Base-by-base conservation (phyloP, 805 yeast genomes). In the Alloascoidea africana region DNA sequence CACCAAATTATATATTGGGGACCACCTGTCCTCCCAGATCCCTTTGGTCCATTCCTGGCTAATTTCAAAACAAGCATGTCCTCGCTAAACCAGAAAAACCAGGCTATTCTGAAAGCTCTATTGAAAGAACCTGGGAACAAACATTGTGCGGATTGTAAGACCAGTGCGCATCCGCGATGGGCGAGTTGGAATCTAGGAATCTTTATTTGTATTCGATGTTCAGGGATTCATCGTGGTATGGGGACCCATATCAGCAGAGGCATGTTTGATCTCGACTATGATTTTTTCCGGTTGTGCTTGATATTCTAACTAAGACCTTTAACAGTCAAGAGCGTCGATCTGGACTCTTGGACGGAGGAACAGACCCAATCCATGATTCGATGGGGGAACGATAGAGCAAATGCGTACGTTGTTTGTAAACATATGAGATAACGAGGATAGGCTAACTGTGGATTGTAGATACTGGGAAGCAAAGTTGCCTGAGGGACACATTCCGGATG, bases 141-240 rank as follows among this genome's bases (percentile, higher is more conserved):
- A 50, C 55, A 62, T 34, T 89, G 98, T 56, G 94, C 87, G 2
- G 98, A 89, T 57, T 89, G 98, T 60, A 89, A 91, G 56, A 68
- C 76, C 0, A 70, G 89, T 11, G 69, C 79, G 27, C 94, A 89
- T 56, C 98, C 98, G 16, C 69, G 97, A 39, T 89, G 98, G 98
- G 96, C 97, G 6, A 78, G 93, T 14, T 89, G 96, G 96, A 86
- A 80, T 48, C 57, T 89, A 38, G 98, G 98, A 16, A 74, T 91
- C 40, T 87, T 91, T 51, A 70, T 89, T 33, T 89, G 98, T 57
- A 89, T 89, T 45, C 68, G 91, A 49, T 89, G 98, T 58, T 87
- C 96, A 1, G 98, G 98, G 1, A 81, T 89, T 44, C 98, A 89
- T 55, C 68, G 97, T 52, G 73, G 89, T 37, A 75, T 89, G 78